Conservation (phyloP, 371 early-diverging fungal genomes). For the Phascolomyces articulosus region DNA sequence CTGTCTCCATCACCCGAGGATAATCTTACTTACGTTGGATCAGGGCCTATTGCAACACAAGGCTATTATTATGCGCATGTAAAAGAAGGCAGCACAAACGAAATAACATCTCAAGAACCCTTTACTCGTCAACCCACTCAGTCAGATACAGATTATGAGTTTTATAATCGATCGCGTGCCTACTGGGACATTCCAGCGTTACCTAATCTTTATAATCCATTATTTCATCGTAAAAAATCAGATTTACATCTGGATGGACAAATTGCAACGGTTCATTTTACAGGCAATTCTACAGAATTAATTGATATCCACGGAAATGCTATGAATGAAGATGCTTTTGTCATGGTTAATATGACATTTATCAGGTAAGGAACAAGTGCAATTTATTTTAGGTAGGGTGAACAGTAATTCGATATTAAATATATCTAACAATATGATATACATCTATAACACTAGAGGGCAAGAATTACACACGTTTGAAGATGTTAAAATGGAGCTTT, state of each 20-base stretch:
- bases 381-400: too few relatives aligned
- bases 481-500: conserved; percentile 22
- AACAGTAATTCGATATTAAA: neutral
- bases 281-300: conserved; percentile 9
- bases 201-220: conserved; percentile 10
- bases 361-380: conserved; percentile 18
- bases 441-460: neutral
- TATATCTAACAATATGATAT: too few relatives aligned
- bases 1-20: neutral
- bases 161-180: conserved; percentile 21
- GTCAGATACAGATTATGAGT: conserved; percentile 17
- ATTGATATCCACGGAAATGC: conserved; percentile 11
- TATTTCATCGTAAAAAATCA: conserved; percentile 18
- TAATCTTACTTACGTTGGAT: conserved; percentile 11
- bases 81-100: neutral
- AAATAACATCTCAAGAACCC: conserved; percentile 8
- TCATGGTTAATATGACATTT: conserved; percentile 14
- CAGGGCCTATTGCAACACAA: conserved; percentile 19
- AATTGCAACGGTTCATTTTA: conserved; percentile 21
- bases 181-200: neutral
- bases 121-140: conserved; percentile 11
- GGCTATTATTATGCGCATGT: conserved; percentile 11
- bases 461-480: conserved; percentile 19
- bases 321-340: neutral
- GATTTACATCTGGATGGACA: conserved; percentile 20